phyloP scores from a whole-genome alignment of 73 alveolate species.

The Uronychia setigera region DNA sequence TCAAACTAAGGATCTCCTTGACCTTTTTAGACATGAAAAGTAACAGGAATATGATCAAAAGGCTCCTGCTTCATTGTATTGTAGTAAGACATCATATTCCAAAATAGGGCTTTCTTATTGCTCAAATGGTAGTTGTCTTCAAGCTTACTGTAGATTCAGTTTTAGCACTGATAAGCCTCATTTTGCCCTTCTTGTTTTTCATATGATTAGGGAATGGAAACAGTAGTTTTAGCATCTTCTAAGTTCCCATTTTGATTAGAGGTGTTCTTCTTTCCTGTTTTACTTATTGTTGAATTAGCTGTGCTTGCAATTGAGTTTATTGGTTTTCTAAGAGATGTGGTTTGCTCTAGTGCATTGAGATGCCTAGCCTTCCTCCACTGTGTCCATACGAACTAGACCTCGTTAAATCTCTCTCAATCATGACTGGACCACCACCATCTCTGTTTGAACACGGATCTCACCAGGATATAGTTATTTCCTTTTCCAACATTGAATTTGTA shows the following conservation, averaged over 20 bases:
- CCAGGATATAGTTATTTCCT: slow-evolving; percentile 43
- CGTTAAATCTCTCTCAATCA: not conserved
- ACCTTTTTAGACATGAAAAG: slow-evolving; percentile 16
- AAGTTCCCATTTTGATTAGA: slow-evolving; percentile 5
- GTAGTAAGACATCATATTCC: slow-evolving; percentile 31
- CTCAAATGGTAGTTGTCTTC: slow-evolving; percentile 30
- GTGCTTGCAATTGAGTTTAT: not conserved
- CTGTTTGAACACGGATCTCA: slow-evolving; percentile 23
- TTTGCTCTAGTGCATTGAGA: not conserved
- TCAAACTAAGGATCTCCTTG: slow-evolving; percentile 1
- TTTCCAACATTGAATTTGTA: slow-evolving; percentile 37
- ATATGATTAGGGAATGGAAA: slow-evolving; percentile 1
- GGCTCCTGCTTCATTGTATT: slow-evolving; percentile 18
- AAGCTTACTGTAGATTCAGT: not conserved
- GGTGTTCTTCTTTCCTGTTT: slow-evolving; percentile 19
- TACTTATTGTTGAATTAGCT: not conserved
- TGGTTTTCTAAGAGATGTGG: not conserved
- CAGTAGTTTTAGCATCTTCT: slow-evolving; percentile 23
- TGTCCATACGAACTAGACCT: slow-evolving; percentile 5
- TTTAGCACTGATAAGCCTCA: not conserved
- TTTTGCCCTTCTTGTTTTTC: not conserved
- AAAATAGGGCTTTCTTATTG: slow-evolving; percentile 32
- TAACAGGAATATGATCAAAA: slow-evolving; percentile 21
- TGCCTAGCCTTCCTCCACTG: slow-evolving; percentile 68
- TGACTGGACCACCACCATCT: slow-evolving; percentile 48